phyloP scores from a whole-genome alignment of 495 filamentous ascomycete species.

The Jackrogersella minutella region DNA sequence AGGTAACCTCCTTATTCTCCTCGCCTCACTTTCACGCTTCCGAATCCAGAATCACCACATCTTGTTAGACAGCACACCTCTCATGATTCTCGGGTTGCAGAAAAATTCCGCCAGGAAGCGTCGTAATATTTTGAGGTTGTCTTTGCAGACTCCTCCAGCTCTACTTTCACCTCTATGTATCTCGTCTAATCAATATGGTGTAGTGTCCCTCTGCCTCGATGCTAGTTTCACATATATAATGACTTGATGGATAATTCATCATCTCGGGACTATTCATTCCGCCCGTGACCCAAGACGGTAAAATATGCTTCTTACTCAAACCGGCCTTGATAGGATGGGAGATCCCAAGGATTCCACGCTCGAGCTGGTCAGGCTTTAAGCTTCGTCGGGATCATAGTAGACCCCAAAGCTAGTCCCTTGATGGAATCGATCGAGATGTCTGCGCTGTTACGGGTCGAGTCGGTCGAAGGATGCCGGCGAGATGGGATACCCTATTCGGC shows the following conservation, averaged over 20 bases:
- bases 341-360: background rate
- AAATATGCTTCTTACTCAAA: background rate
- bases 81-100: background rate
- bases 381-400: background rate
- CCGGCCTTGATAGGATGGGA: background rate
- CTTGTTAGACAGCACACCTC: background rate
- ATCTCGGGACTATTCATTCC: slow-evolving; percentile 4
- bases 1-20: too few relatives aligned
- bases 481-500: slow-evolving; percentile 36
- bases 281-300: slow-evolving; percentile 4
- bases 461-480: slow-evolving; percentile 12
- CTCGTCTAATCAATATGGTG: slow-evolving; percentile 7
- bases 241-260: background rate
- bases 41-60: background rate
- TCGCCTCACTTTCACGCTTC: too few relatives aligned
- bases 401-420: slow-evolving; percentile 7
- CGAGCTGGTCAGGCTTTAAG: background rate
- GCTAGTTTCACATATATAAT: slow-evolving; percentile 4
- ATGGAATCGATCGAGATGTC: slow-evolving; percentile 4
- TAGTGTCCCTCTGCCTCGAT: background rate
- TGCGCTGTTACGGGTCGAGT: slow-evolving; percentile 5
- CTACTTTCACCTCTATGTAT: slow-evolving; percentile 10
- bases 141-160: slow-evolving; percentile 10
- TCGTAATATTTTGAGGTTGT: background rate
- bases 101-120: too few relatives aligned